Base-by-base conservation (phyloP, 805 yeast species). In the Clavispora carvajalis region DNA sequence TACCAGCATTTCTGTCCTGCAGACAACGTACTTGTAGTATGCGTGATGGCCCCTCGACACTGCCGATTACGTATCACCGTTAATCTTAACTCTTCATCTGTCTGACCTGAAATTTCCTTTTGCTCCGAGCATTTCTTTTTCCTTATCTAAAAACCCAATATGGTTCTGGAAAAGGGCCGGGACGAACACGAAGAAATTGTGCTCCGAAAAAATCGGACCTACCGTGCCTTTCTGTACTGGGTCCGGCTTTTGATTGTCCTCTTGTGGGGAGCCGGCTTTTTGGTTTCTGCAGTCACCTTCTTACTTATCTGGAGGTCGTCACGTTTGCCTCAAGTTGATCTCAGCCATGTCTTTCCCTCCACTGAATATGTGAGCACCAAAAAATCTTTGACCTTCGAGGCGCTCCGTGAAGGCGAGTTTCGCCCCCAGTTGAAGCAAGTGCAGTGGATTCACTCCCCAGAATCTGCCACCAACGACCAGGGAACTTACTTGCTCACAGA, bases 381-480 rank as follows among this genome's bases (percentile, higher is more conserved):
- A 41, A 43, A 45, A 8, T 62, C 60, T 13, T 48, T 69, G 34
- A 57, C 60, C 34, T 55, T 63, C 24, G 44, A 57, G 3, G 54
- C 53, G 8, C 60, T 60, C 2, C 71, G 91, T 47, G 74, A 76
- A 37, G 79, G 79, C 1, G 68, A 74, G 3, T 84, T 84, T 50
- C 45, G 55, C 0, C 82, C 93, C 0, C 59, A 64, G 12, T 60
- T 53, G 37, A 74, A 76, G 45, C 58, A 73, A 7, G 67, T 87
- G 23, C 91, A 84, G 57, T 87, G 95, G 95, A 76, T 86, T 34
- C 65, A 61, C 13, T 65, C 66, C 16, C 77, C 78, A 1, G 68
- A 68, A 18, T 74, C 82, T 0, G 53, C 63, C 8, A 47, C 49
- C 10, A 62, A 76, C 45, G 90, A 82, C 55, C 73, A 73, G 43